Percentiles rank a stretch among this genome's conserved stretches.
These are phyloP conservation scores for Pisolithus sp. DNA, from an alignment of 768 basidiomycete genomes.

Conservation along the genomic window DNA sequence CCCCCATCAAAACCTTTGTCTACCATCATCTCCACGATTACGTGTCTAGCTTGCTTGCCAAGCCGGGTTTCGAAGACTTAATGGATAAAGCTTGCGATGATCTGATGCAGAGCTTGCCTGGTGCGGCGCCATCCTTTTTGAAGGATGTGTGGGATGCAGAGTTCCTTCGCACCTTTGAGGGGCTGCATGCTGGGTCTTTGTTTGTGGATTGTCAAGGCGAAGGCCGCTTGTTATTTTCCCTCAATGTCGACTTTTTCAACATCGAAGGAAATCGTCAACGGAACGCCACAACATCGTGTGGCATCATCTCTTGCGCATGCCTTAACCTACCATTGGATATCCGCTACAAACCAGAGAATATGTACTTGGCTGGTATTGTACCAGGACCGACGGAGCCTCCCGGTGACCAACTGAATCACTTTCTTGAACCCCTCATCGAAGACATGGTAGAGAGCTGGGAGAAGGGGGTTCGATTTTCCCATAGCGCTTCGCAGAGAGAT, in stretches of 20 bases:
- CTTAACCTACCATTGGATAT: constrained; percentile 31
- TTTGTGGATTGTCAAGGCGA: constrained; percentile 13
- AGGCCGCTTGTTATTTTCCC: constrained; percentile 24
- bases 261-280: constrained; percentile 19
- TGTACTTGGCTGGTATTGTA: constrained; percentile 33
- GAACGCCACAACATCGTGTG: constrained; percentile 21
- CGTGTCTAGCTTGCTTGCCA: no score
- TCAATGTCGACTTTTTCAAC: constrained; percentile 34
- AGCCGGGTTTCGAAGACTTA: no score
- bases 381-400: constrained; percentile 33
- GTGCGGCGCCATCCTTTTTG: no score
- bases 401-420: constrained; percentile 28
- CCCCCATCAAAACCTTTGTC: neutral
- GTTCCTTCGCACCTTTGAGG: constrained; percentile 24
- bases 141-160: neutral
- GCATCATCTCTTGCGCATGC: constrained; percentile 12
- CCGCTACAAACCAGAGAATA: constrained; percentile 31
- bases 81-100: no score
- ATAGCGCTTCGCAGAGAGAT: constrained; percentile 8
- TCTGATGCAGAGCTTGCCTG: no score
- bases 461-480: constrained; percentile 19
- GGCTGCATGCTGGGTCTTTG: constrained; percentile 7
- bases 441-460: constrained; percentile 28
- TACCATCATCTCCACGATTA: neutral
- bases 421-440: constrained; percentile 29